Percentiles rank a stretch among this genome's conserved stretches.
Conservation (phyloP, 2,329 filamentous ascomycete genomes). For the Pseudopyrenochaeta lycopersici region DNA sequence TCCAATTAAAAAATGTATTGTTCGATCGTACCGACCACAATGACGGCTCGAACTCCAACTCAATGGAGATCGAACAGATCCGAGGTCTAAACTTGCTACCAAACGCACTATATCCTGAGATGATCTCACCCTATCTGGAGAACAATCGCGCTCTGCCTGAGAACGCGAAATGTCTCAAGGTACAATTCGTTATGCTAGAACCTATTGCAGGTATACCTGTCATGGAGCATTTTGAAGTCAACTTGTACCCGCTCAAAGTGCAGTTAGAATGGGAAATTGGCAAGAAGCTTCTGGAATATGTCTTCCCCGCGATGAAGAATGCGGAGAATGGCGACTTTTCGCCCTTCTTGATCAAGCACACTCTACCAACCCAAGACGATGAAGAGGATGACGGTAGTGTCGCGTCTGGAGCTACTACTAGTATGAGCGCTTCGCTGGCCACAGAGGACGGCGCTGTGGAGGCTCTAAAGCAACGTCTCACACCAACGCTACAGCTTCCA, state of each 20-base stretch:
- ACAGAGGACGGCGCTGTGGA: conserved; percentile 66
- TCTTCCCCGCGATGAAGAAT: conserved; percentile 83
- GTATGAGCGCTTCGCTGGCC: conserved; percentile 27
- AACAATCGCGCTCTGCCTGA: conserved; percentile 63
- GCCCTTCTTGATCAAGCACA: conserved; percentile 67
- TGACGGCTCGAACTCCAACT: conserved; percentile 94
- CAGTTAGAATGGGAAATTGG: conserved; percentile 93
- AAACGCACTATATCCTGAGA: conserved; percentile 92
- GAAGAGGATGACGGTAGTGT: conserved; percentile 50
- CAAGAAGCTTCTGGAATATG: conserved; percentile 94
- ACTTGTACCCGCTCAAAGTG: conserved; percentile 89
- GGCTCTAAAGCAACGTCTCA: conserved; percentile 81
- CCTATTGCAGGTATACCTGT: conserved; percentile 97
- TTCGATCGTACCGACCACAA: conserved; percentile 97
- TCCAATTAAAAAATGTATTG: conserved; percentile 88
- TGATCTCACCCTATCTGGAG: conserved; percentile 89
- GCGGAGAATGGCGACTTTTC: conserved; percentile 65
- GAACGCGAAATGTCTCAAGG: conserved; percentile 84
- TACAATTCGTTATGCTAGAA: conserved; percentile 98
- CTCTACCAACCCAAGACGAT: conserved; percentile 58
- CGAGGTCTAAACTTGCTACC: conserved; percentile 89
- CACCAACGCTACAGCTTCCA: conserved; percentile 75
- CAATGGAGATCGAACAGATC: conserved; percentile 86
- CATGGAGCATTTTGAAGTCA: conserved; percentile 96
- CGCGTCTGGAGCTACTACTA: conserved; percentile 22